phyloP scores from a whole-genome alignment of 768 basidiomycete species.

The Auriscalpium vulgare region DNA sequence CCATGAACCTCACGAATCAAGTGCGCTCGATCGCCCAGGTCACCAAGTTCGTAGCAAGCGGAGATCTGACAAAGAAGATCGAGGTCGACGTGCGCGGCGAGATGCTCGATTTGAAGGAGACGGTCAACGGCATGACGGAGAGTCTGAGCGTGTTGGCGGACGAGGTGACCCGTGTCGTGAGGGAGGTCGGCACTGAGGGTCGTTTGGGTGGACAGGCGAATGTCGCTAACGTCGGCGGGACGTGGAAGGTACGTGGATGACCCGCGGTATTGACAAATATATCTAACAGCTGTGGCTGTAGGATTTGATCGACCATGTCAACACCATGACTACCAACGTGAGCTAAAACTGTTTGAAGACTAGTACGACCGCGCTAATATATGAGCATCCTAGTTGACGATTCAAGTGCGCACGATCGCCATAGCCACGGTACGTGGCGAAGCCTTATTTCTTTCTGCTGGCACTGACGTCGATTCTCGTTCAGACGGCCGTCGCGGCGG shows the following conservation, averaged over 20 bases:
- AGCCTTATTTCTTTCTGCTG: neutral
- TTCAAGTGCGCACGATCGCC: conserved; percentile 91
- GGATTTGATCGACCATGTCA: conserved; percentile 92
- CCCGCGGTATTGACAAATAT: neutral
- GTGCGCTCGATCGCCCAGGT: conserved; percentile 90
- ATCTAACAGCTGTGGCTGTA: conserved; percentile 24
- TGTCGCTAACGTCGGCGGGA: conserved; percentile 91
- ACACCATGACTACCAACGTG: conserved; percentile 91
- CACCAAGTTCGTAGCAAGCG: conserved; percentile 89
- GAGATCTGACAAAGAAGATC: conserved; percentile 91
- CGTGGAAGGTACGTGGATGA: conserved; percentile 64
- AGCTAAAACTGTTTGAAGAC: conserved; percentile 19
- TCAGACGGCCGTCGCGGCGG: conserved; percentile 85
- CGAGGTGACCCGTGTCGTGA: conserved; percentile 79
- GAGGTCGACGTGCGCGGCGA: conserved; percentile 89
- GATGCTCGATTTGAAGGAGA: conserved; percentile 84
- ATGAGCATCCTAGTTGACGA: conserved; percentile 51
- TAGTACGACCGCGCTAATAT: neutral
- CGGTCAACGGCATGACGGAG: conserved; percentile 94
- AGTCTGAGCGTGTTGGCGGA: conserved; percentile 79
- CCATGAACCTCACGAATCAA: conserved; percentile 85
- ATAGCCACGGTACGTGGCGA: conserved; percentile 67
- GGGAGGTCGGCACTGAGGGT: conserved; percentile 97
- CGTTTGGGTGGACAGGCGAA: conserved; percentile 89
- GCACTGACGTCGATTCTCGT: neutral